Base-by-base conservation (phyloP, 139 green algal genomes). In the Yamagishiella unicocca region DNA sequence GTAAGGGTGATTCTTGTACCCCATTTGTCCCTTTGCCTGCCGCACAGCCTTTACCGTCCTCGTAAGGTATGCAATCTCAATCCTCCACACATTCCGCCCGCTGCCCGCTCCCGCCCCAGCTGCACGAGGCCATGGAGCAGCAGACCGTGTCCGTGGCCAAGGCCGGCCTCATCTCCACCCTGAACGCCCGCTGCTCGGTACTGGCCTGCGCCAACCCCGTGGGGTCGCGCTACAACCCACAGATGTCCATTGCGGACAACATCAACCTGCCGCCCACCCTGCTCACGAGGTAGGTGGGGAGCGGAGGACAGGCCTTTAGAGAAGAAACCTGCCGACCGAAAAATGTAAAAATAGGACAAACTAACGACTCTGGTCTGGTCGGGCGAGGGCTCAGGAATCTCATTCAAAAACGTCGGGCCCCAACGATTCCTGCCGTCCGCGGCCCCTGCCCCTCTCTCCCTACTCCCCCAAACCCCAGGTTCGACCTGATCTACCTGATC, bases 111-210 rank as follows among this genome's bases (percentile, higher is more conserved):
- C 9, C 31, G 46, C 45, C 42, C 14, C 58, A 96, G 92, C 89
- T 98, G 87, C 96, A 97, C 73, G 95, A 99, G 90, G 97, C 76
- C 64, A 87, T 73, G 79, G 79, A 85, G 79, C 79, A 85, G 74
- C 97, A 99, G 93, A 99, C 98, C 17, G 97, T 99, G 68, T 97
- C 92, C 0, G 94, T 99, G 64, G 98, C 98, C 88, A 99, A 99
- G 95, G 98, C 98, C 0, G 98, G 98, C 50, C 98, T 99, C 91
- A 99, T 99, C 83, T 96, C 95, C 33, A 98, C 96, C 3, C 95
- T 99, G 21, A 99, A 99, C 90, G 98, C 98, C 8, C 95, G 98
- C 79, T 99, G 97, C 42, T 97, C 93, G 45, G 94, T 98, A 38
- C 92, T 95, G 70, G 93, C 95, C 8, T 94, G 90, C 72, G 93